Base-by-base conservation (phyloP, 345 rosid genomes). In the Eucalyptus brandiana region DNA sequence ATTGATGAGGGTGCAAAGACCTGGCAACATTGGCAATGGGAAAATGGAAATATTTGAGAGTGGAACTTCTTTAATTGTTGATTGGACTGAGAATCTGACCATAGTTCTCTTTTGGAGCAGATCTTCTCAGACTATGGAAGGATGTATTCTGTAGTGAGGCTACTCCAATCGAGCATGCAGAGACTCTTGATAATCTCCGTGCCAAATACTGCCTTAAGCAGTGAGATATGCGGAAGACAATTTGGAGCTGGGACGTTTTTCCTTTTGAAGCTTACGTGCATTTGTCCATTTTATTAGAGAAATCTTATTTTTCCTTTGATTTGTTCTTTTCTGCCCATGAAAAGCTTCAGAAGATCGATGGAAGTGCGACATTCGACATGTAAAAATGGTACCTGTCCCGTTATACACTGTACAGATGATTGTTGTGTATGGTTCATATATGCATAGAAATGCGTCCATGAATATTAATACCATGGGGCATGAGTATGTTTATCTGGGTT, bases 91-190 rank as follows among this genome's bases (percentile, higher is more conserved):
- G n/a, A 5, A 85, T 13, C 90, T 91, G 88, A 93, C 87, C 50
- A 67, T 49, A 88, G 42, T 49, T 91, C 58, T 48, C 60, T 60
- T 89, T 92, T 44, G 91, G 86, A 89, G 40, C 96, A 97, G 99
- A 97, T 92, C 95, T 97, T 89, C 76, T 88, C 89, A 94, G 92
- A 94, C 80, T 94, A 88, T 97, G 99, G 99, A 92, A 95, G 53
- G 95, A 93, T 89, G 95, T 92, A 44, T 96, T 97, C 90, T 90
- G 97, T 89, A 91, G 87, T 15, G 92, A 96, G 90, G 94, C 95
- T n/a, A 95, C 96, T 30, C 94, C 95, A 50, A 89, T 94, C 10
- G 96, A 95, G 89, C 89, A 94, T 88, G 94, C 94, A 58, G 96
- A 96, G 93, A 89, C 92, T 86, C 95, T 97, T 48, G 95, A 94